Evolutionary conservation across 305 asterid species (phyloP).

Genomic region (Solanum hybrid): DNA sequence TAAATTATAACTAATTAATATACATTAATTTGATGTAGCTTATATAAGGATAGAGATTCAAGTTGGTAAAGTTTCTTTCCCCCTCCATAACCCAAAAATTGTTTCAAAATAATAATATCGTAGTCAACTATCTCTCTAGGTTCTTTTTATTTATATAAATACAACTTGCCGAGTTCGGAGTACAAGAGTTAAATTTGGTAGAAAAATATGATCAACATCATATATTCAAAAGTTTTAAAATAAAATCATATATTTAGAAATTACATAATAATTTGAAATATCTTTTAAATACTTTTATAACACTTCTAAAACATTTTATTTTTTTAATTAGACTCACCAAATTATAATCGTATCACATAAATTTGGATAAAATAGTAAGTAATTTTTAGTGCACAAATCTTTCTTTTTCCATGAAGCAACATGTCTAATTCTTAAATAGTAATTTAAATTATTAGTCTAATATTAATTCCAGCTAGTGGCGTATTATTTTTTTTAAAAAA

Average conservation of each 20-base stretch:
- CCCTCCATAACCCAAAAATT: not conserved
- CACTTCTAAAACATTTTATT: not conserved
- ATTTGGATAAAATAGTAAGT: not conserved
- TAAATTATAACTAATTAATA: not conserved
- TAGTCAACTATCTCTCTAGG: not conserved
- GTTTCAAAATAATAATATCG: not conserved
- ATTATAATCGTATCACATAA: not conserved
- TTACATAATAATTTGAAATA: not conserved
- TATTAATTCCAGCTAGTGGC: not conserved
- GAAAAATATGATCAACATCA: not conserved
- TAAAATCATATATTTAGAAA: not conserved
- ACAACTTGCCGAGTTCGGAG: not conserved
- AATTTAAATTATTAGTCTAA: not conserved
- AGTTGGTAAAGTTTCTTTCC: not conserved
- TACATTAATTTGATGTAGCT: not conserved
- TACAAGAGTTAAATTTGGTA: not conserved
- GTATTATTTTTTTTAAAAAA: not conserved
- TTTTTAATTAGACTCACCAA: not conserved
- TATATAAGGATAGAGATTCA: not conserved
- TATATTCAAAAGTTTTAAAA: not conserved
- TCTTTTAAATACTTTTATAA: not conserved
- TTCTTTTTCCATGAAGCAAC: not conserved
- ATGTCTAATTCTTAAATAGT: not conserved
- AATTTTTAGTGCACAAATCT: not conserved
- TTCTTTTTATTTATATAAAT: not conserved